Conservation (phyloP, 2,329 filamentous ascomycete genomes). For the Fusarium circinatum region DNA sequence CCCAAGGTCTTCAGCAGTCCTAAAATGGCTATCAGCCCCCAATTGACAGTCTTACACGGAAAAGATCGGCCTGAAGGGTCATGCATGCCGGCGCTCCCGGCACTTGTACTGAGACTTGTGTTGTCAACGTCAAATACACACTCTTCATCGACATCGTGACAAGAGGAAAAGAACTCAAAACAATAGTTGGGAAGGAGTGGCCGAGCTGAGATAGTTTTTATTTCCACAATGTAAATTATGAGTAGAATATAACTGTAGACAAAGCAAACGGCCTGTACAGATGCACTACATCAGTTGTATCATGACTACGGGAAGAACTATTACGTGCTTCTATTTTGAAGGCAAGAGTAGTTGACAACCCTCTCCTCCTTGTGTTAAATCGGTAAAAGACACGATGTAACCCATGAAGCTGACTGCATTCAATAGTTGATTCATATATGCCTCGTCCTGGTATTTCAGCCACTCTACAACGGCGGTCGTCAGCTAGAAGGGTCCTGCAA, state of each 20-base stretch:
- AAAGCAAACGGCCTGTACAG: not conserved
- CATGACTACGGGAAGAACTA: not conserved
- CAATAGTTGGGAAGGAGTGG: accelerated
- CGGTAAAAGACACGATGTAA: not conserved
- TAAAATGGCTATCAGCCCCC: not conserved
- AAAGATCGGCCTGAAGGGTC: not conserved
- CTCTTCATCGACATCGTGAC: accelerated
- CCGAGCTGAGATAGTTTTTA: not conserved
- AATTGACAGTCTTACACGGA: not conserved
- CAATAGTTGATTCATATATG: not conserved
- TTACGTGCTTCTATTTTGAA: not conserved
- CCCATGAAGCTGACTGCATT: not conserved
- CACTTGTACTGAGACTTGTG: not conserved
- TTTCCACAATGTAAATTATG: not conserved
- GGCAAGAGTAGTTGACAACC: accelerated
- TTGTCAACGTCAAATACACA: not conserved
- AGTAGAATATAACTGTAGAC: not conserved
- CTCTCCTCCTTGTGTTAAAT: not conserved
- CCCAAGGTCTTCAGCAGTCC: not conserved
- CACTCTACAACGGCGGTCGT: not conserved
- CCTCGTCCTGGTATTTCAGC: not conserved
- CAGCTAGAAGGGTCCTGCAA: not conserved
- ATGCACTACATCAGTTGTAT: not conserved
- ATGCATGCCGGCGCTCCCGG: not conserved
- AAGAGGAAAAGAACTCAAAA: accelerated